phyloP scores from a whole-genome alignment of 495 filamentous ascomycete genomes.

The Lepidopterella palustris region DNA sequence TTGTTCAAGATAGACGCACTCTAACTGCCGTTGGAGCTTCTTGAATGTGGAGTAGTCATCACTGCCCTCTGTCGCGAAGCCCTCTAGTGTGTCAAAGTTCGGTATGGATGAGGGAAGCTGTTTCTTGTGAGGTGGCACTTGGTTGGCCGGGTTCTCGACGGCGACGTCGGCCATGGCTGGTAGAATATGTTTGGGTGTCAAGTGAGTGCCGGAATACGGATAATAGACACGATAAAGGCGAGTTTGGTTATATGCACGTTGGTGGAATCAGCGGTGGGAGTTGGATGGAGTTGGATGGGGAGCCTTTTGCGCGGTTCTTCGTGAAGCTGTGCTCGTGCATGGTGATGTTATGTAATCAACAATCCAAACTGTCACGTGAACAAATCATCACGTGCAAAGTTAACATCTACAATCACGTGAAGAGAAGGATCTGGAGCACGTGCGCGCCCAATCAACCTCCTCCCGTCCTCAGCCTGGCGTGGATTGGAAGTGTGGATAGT shows the following conservation, averaged over 20 bases:
- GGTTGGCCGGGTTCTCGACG: conserved; percentile 72
- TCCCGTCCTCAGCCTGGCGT: too few species aligned
- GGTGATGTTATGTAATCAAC: not conserved
- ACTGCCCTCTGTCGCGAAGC: conserved; percentile 67
- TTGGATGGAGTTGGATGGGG: not conserved
- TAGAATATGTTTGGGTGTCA: too few species aligned
- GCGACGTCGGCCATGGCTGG: conserved; percentile 68
- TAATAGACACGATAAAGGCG: not conserved
- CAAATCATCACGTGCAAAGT: not conserved
- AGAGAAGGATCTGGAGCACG: too few species aligned
- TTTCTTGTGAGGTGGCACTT: conserved; percentile 68
- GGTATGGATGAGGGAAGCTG: conserved; percentile 74
- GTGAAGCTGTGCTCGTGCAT: not conserved
- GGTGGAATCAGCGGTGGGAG: not conserved
- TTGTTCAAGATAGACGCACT: conserved; percentile 48
- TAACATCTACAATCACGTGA: too few species aligned
- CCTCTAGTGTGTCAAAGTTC: conserved; percentile 83
- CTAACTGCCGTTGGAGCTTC: conserved; percentile 89
- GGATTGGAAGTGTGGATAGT: too few species aligned
- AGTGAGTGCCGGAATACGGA: not conserved
- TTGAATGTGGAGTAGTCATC: conserved; percentile 96
- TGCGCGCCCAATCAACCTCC: too few species aligned
- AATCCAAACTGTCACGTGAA: not conserved
- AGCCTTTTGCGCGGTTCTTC: not conserved
- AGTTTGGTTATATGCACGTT: not conserved